Conservation (phyloP, 345 rosid species). For the Populus deltoides region DNA sequence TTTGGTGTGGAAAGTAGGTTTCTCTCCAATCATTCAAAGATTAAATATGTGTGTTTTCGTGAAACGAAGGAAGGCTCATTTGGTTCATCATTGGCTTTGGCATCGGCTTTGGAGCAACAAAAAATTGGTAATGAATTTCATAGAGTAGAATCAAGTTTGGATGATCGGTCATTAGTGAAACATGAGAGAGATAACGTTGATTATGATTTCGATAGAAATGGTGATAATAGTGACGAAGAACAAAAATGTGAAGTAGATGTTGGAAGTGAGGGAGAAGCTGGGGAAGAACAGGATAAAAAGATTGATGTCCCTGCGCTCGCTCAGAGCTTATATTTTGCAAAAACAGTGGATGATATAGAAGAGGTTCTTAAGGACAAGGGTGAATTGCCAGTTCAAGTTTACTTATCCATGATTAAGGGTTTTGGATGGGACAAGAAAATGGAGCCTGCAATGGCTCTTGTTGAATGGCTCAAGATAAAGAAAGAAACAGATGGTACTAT, state of each 20-base stretch:
- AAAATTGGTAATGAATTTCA: slow-evolving; percentile 41
- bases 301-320: slow-evolving; percentile 61
- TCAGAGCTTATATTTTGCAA: slow-evolving; percentile 46
- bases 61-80: slow-evolving; percentile 33
- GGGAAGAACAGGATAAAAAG: slow-evolving; percentile 30
- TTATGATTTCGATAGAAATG: slow-evolving; percentile 23
- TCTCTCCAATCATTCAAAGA: slow-evolving; percentile 20
- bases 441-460: slow-evolving; percentile 64
- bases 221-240: slow-evolving; percentile 7
- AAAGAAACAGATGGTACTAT: slow-evolving; percentile 47
- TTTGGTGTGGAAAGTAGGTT: slow-evolving; percentile 27
- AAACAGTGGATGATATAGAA: slow-evolving; percentile 73
- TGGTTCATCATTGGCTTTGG: slow-evolving; percentile 39
- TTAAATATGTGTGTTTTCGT: slow-evolving; percentile 28
- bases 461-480: slow-evolving; percentile 79
- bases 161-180: slow-evolving; percentile 16
- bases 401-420: slow-evolving; percentile 61
- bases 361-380: slow-evolving; percentile 62
- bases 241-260: slow-evolving; percentile 7
- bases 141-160: slow-evolving; percentile 28
- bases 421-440: slow-evolving; percentile 65
- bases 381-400: slow-evolving; percentile 64
- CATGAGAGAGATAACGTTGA: slow-evolving; percentile 17
- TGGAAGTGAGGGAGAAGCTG: slow-evolving; percentile 13
- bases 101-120: slow-evolving; percentile 58